Conservation (phyloP, 768 basidiomycete species). For the Chiua virens region DNA sequence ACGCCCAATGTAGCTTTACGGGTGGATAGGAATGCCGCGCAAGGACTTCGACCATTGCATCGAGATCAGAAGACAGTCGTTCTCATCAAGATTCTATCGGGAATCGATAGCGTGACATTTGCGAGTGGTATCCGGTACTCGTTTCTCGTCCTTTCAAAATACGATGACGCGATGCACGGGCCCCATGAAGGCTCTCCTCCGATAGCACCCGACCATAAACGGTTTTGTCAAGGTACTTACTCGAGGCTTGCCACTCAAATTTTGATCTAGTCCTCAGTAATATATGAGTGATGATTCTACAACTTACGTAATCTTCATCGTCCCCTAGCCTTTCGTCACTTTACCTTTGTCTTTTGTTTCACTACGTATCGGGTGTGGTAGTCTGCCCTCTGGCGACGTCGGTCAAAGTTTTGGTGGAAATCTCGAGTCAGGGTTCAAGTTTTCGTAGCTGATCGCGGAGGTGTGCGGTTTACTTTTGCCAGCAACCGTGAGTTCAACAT, state of each 20-base stretch:
- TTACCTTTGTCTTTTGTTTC: too few species aligned
- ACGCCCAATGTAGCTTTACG: conserved; percentile 15
- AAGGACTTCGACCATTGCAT: background rate
- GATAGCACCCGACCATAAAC: too few species aligned
- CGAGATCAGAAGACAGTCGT: too few species aligned
- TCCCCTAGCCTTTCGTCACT: too few species aligned
- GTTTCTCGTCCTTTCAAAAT: conserved; percentile 4
- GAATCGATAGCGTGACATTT: conserved; percentile 9
- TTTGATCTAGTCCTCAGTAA: too few species aligned
- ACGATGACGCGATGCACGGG: background rate
- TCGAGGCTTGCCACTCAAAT: too few species aligned
- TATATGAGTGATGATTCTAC: too few species aligned
- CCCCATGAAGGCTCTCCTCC: too few species aligned
- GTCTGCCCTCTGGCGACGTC: background rate
- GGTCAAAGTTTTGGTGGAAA: background rate
- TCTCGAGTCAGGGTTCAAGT: background rate
- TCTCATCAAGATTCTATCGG: background rate
- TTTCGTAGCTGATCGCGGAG: conserved; percentile 1
- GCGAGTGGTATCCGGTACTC: conserved; percentile 8
- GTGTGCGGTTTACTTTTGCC: conserved; percentile 3
- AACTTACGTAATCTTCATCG: too few species aligned
- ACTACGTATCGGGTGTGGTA: too few species aligned
- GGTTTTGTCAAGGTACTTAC: too few species aligned
- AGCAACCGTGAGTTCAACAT: conserved; percentile 6
- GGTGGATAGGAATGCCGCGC: too few species aligned